Base-by-base conservation (phyloP, 2,329 filamentous ascomycete species). In the Colletotrichum sublineola region DNA sequence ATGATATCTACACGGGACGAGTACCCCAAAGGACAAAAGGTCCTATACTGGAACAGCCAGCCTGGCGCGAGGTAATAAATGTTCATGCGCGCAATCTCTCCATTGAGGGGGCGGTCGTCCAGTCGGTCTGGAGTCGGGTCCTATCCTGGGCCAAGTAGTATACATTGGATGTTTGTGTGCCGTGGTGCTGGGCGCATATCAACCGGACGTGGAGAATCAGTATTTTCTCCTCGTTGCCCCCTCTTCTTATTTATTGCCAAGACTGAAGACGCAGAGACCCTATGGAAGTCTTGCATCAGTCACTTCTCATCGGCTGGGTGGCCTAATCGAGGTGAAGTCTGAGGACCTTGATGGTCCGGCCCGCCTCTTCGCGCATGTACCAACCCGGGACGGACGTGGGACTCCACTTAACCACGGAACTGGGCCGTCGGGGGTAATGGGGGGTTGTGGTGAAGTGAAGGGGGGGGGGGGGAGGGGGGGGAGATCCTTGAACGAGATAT, bases 261-360 rank as follows among this genome's bases (percentile, higher is more conserved):
- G 40, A 44, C 42, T 44, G 42, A 18, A 20, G 42, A 44, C 20
- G 7, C 42, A 44, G 15, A 44, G 15, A 7, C 5, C 5, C 42
- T 8, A 44, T 7, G 42, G 20, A 20, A 44, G 42, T 6, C 14
- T 61, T 33, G 24, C 7, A 42, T 52, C n/a, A 38, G 42, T 24
- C 29, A 29, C 44, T 14, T n/a, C 42, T 42, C n/a, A 1, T 55
- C 33, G 8, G 36, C 40, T 9, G 42, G 20, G 36, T n/a, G 5
- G 15, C 3, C 38, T 24, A 33, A 60, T 7, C 14, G 38, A 52
- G 46, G 9, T 8, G 7, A 5, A 1, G 20, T 58, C 5, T 69
- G 69, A 64, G 66, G 40, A 72, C 69, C 69, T 65, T 69, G 69
- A 72, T 72, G 69, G 69, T 66, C 66, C 60, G 66, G 66, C 66